Evolutionary conservation across 1,139 yeast species (phyloP).

Genomic region (Magnusiomyces suaveolens): DNA sequence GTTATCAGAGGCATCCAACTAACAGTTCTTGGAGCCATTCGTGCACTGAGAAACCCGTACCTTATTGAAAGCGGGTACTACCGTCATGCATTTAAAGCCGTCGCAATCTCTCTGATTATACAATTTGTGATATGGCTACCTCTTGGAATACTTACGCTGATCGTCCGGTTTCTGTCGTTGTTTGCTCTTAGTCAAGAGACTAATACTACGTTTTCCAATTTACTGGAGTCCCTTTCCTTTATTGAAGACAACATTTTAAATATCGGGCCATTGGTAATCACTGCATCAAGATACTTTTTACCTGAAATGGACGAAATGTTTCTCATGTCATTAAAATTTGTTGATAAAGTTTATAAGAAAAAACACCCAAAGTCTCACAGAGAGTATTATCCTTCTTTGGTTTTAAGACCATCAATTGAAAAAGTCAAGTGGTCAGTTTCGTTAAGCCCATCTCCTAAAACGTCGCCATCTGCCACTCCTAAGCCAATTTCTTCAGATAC

Average conservation of each 20-base stretch:
- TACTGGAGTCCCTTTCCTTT: slow-evolving; percentile 27
- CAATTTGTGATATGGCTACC: slow-evolving; percentile 37
- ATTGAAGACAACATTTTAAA: slow-evolving; percentile 37
- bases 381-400: slow-evolving; percentile 20
- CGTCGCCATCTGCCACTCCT: not conserved
- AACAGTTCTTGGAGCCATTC: slow-evolving; percentile 41
- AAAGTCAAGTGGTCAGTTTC: too few species aligned
- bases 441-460: too few species aligned
- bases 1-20: slow-evolving; percentile 48
- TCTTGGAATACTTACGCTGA: slow-evolving; percentile 18
- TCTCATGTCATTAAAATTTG: slow-evolving; percentile 29
- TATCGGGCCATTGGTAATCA: slow-evolving; percentile 37
- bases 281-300: slow-evolving; percentile 35
- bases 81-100: slow-evolving; percentile 31
- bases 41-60: slow-evolving; percentile 42
- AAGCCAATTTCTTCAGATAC: not conserved
- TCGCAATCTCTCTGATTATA: slow-evolving; percentile 33
- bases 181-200: not conserved
- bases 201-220: slow-evolving; percentile 18
- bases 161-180: slow-evolving; percentile 16
- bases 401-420: slow-evolving; percentile 14
- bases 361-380: slow-evolving; percentile 34
- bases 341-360: slow-evolving; percentile 33
- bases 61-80: slow-evolving; percentile 32
- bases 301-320: slow-evolving; percentile 31